Evolutionary conservation across 2,329 filamentous ascomycete species (phyloP).

Genomic region (Podosphaera leucotricha): DNA sequence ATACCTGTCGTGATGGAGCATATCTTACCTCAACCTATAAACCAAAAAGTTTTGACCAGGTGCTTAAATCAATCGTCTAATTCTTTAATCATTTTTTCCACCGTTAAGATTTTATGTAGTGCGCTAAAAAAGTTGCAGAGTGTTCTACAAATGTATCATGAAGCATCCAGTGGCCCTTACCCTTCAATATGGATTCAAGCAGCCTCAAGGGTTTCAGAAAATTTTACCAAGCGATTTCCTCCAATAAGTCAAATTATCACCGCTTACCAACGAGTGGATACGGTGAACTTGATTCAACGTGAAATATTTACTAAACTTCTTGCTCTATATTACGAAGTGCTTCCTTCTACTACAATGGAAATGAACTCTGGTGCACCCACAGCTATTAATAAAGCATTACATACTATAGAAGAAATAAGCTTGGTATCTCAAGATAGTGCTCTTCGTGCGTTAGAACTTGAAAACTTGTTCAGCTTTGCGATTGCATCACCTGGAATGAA

Average conservation of each 20-base stretch:
- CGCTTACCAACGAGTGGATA: slow-evolving; percentile 44
- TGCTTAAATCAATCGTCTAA: slow-evolving; percentile 59
- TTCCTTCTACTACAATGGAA: slow-evolving; percentile 56
- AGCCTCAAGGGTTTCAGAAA: slow-evolving; percentile 39
- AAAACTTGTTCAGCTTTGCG: slow-evolving; percentile 62
- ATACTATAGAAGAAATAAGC: slow-evolving; percentile 28
- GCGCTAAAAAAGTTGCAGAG: slow-evolving; percentile 54
- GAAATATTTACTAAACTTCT: slow-evolving; percentile 61
- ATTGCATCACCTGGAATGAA: slow-evolving; percentile 62
- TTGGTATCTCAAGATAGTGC: slow-evolving; percentile 23
- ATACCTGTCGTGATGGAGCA: slow-evolving; percentile 61
- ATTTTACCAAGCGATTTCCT: slow-evolving; percentile 59
- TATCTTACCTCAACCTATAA: slow-evolving; percentile 62
- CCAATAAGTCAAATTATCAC: slow-evolving; percentile 59
- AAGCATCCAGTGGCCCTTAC: slow-evolving; percentile 15
- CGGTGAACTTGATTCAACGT: slow-evolving; percentile 48
- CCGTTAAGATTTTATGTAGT: slow-evolving; percentile 52
- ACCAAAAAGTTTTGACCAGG: slow-evolving; percentile 51
- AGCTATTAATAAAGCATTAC: slow-evolving; percentile 44
- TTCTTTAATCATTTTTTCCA: slow-evolving; percentile 67
- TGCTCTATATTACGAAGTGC: slow-evolving; percentile 61
- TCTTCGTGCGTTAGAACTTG: slow-evolving; percentile 48
- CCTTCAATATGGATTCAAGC: slow-evolving; percentile 43
- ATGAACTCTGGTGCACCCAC: slow-evolving; percentile 77
- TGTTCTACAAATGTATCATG: slow-evolving; percentile 20